These are phyloP conservation scores for Dichotomocladium elegans DNA, from an alignment of 371 early-diverging fungal genomes.

Conservation along the genomic window DNA sequence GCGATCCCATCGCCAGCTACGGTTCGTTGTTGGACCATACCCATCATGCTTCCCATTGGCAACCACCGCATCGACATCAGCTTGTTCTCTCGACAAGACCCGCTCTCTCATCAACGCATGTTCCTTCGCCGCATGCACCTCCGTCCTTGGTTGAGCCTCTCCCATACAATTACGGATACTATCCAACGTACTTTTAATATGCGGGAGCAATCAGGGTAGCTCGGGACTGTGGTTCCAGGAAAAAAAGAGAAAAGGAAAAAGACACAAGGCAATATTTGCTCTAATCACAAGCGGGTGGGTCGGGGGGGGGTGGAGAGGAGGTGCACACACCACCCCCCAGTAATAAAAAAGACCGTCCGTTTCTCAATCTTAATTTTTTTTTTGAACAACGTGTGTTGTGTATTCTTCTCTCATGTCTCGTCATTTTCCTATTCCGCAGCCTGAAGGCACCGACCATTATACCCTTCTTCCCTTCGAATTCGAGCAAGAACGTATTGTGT, in stretches of 20 bases:
- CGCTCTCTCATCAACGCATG: too few relatives aligned
- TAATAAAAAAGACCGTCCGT: background rate
- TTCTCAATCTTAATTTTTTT: background rate
- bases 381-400: background rate
- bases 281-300: background rate
- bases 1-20: too few relatives aligned
- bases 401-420: background rate
- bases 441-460: conserved; percentile 20
- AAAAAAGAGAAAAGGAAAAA: background rate
- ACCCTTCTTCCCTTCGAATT: conserved; percentile 33
- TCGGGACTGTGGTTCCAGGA: background rate
- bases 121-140: too few relatives aligned
- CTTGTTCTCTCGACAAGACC: too few relatives aligned
- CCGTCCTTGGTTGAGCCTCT: too few relatives aligned
- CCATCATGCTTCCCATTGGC: too few relatives aligned
- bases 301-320: background rate
- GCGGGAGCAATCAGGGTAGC: too few relatives aligned
- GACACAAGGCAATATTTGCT: too few relatives aligned
- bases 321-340: background rate
- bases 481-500: conserved; percentile 43
- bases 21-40: too few relatives aligned
- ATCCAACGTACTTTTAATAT: too few relatives aligned
- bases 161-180: too few relatives aligned
- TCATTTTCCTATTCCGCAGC: conserved; percentile 10
- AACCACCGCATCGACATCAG: too few relatives aligned